A percentile compares a stretch with the other conserved stretches of the same genome.
phyloP scores from a whole-genome alignment of 495 filamentous ascomycete species.

The Lepidopterella palustris region DNA sequence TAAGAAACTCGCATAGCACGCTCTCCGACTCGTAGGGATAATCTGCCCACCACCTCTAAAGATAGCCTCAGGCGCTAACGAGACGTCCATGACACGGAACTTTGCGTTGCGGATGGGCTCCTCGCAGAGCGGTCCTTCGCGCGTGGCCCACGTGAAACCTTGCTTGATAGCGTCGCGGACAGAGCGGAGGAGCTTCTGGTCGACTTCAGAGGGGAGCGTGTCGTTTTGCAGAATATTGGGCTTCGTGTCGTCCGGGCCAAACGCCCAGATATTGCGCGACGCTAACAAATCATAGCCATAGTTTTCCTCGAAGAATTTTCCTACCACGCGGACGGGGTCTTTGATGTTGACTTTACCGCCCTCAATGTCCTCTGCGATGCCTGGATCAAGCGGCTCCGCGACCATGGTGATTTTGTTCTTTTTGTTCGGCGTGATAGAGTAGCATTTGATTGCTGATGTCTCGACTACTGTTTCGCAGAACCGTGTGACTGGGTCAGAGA shows the following conservation, averaged over 20 bases:
- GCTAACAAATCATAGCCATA: conserved; percentile 96
- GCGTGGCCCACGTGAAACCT: conserved; percentile 90
- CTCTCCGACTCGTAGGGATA: conserved; percentile 86
- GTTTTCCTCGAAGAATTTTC: conserved; percentile 94
- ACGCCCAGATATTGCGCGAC: conserved; percentile 94
- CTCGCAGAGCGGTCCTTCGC: conserved; percentile 96
- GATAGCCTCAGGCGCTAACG: conserved; percentile 81
- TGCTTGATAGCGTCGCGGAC: conserved; percentile 89
- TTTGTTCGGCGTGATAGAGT: conserved; percentile 95
- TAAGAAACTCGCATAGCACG: conserved; percentile 89
- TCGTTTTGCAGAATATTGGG: conserved; percentile 97
- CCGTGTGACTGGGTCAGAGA: conserved; percentile 93
- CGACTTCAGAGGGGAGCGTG: conserved; percentile 81
- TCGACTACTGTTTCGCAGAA: conserved; percentile 99
- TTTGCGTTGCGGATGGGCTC: conserved; percentile 97
- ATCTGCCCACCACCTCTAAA: conserved; percentile 94
- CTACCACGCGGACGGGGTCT: conserved; percentile 86
- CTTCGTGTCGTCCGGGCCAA: conserved; percentile 90
- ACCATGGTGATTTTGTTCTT: conserved; percentile 99
- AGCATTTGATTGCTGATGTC: conserved; percentile 94
- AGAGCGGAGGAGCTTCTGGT: conserved; percentile 80
- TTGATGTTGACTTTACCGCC: conserved; percentile 82
- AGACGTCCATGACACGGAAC: conserved; percentile 87
- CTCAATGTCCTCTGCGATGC: conserved; percentile 94
- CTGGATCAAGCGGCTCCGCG: conserved; percentile 88